These are phyloP conservation scores for Phytopythium oedochilum DNA, from an alignment of 352 stramenopile species.

Conservation along the genomic window DNA sequence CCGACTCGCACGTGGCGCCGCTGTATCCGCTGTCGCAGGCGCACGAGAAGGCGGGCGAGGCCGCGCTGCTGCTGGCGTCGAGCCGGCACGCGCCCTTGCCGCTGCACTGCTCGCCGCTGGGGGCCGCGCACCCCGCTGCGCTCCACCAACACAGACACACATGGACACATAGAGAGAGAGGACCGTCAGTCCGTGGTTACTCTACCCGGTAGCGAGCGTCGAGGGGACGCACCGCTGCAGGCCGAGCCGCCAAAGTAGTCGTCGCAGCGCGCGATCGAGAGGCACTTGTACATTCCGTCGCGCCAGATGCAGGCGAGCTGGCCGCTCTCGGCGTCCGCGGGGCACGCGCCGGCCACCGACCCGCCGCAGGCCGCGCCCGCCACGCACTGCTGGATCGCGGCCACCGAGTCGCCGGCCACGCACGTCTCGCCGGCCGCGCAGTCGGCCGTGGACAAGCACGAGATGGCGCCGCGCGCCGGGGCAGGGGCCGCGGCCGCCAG, in stretches of 20 bases:
- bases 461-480: conserved; percentile 30
- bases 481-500: neutral
- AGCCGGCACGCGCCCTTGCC: conserved; percentile 58
- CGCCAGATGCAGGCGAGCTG: conserved; percentile 69
- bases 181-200: neutral
- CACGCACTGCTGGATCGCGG: conserved; percentile 66
- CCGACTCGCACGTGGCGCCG: conserved; percentile 42
- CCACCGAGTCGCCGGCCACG: conserved; percentile 62
- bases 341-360: conserved; percentile 42
- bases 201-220: too few relatives aligned
- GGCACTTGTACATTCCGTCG: conserved; percentile 70
- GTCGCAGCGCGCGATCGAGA: conserved; percentile 73
- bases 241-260: conserved; percentile 45
- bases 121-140: conserved; percentile 27
- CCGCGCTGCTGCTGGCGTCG: conserved; percentile 4
- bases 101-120: conserved; percentile 57
- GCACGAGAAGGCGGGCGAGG: conserved; percentile 47
- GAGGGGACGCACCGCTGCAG: conserved; percentile 65
- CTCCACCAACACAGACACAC: neutral
- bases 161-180: too few relatives aligned
- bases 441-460: conserved; percentile 54
- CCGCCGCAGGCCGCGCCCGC: conserved; percentile 50
- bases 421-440: conserved; percentile 61
- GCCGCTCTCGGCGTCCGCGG: conserved; percentile 44
- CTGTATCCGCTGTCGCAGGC: conserved; percentile 66